Conservation (phyloP, 2,329 filamentous ascomycete species). For the Fusarium stilboides region DNA sequence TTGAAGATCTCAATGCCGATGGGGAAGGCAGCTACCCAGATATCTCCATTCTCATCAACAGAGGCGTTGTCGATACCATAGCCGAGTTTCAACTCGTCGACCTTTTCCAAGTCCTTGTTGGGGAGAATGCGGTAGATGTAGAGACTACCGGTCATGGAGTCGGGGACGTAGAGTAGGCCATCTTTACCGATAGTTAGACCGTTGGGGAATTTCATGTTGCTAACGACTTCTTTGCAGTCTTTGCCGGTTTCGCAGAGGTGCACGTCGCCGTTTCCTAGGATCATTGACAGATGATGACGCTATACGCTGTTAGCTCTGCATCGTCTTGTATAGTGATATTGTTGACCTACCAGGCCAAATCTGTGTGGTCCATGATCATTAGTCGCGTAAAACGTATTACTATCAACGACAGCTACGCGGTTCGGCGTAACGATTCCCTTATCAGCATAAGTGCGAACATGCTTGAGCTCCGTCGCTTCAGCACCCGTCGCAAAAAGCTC, state of each 20-base stretch:
- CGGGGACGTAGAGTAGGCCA: conserved; percentile 53
- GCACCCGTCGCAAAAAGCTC: conserved; percentile 34
- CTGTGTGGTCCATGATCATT: conserved; percentile 45
- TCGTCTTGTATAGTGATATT: rapidly evolving
- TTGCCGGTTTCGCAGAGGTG: conserved; percentile 45
- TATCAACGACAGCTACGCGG: conserved; percentile 31
- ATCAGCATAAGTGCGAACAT: conserved; percentile 37
- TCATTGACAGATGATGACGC: conserved; percentile 35
- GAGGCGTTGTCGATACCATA: conserved; percentile 46
- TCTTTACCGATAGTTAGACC: conserved; percentile 48
- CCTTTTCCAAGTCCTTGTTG: conserved; percentile 18
- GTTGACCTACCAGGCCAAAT: conserved; percentile 25
- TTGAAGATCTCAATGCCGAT: conserved; percentile 25
- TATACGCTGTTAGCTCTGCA: neutral
- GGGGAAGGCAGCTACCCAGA: conserved; percentile 42
- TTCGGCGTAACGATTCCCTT: conserved; percentile 41
- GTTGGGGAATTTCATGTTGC: conserved; percentile 52
- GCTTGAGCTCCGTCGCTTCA: conserved; percentile 26
- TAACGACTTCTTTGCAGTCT: conserved; percentile 44
- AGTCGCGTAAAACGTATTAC: conserved; percentile 32
- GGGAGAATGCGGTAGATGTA: conserved; percentile 26
- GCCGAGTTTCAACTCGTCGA: conserved; percentile 17
- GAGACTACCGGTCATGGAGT: conserved; percentile 43
- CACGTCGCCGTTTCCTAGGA: conserved; percentile 50
- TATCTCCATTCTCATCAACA: conserved; percentile 39